Evolutionary conservation across 176 grass and related monocot genomes (phyloP).

Genomic region (Poa pratensis): DNA sequence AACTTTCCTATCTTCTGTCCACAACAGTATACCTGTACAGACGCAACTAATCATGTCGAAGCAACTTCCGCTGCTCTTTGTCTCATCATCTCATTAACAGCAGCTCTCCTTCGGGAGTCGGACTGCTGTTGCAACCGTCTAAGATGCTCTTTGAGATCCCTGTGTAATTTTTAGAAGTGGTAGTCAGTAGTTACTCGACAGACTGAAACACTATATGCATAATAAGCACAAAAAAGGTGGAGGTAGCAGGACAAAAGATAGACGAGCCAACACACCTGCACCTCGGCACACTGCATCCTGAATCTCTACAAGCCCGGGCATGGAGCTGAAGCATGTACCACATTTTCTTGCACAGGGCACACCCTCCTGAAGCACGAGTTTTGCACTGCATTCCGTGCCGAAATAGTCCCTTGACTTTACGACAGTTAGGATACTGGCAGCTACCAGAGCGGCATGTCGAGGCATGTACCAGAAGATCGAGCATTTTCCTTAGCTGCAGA

Average conservation of each 20-base stretch:
- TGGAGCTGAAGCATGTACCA: slow-evolving; percentile 93
- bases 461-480: slow-evolving; percentile 83
- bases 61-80: slow-evolving; percentile 92
- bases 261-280: slow-evolving; percentile 78
- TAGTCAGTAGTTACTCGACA: slow-evolving; percentile 5
- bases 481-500: slow-evolving; percentile 83
- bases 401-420: slow-evolving; percentile 88
- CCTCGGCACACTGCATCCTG: slow-evolving; percentile 86
- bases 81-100: slow-evolving; percentile 99
- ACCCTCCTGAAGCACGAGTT: slow-evolving; percentile 77
- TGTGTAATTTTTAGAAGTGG: slow-evolving; percentile 43
- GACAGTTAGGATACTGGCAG: slow-evolving; percentile 75
- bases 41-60: slow-evolving; percentile 54
- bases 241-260: neutral
- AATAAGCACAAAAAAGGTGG: neutral
- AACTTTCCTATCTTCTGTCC: slow-evolving; percentile 59
- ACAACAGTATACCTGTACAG: slow-evolving; percentile 63
- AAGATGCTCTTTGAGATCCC: slow-evolving; percentile 97
- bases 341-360: slow-evolving; percentile 82
- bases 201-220: neutral
- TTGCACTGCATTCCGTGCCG: slow-evolving; percentile 85
- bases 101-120: slow-evolving; percentile 94
- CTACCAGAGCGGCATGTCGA: slow-evolving; percentile 67
- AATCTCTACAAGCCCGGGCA: slow-evolving; percentile 94
- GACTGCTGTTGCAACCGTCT: slow-evolving; percentile 96